These are phyloP conservation scores for Naganishia sp. DNA, from an alignment of 1,284 basidiomycete genomes.

Conservation along the genomic window DNA sequence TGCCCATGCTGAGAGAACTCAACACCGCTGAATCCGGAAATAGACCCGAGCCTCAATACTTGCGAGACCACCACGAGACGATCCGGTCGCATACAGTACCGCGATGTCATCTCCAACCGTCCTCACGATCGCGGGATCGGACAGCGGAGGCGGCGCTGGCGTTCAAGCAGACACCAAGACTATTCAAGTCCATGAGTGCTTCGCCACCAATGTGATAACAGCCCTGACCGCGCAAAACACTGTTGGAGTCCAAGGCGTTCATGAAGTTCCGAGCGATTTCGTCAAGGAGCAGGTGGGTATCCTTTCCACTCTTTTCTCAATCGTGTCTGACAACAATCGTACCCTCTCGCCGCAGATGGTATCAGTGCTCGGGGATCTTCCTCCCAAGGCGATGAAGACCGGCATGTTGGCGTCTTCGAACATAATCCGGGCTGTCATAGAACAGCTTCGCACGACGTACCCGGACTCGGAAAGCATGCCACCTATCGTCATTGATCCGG, in stretches of 20 bases:
- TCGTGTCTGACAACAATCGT: not conserved
- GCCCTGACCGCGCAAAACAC: slow-evolving; percentile 93
- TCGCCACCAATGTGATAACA: slow-evolving; percentile 83
- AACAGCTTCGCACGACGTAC: slow-evolving; percentile 39
- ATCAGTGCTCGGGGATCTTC: slow-evolving; percentile 73
- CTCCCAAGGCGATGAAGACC: slow-evolving; percentile 78
- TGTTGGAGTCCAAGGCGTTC: slow-evolving; percentile 72
- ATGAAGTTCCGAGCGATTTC: slow-evolving; percentile 67
- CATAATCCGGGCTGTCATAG: slow-evolving; percentile 54
- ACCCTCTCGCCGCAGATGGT: slow-evolving; percentile 60
- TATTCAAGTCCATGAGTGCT: slow-evolving; percentile 74
- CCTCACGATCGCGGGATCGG: slow-evolving; percentile 53
- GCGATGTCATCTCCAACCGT: slow-evolving; percentile 32
- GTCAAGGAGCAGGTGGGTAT: slow-evolving; percentile 66
- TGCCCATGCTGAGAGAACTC: too few species aligned
- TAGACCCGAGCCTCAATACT: too few species aligned
- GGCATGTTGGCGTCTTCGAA: slow-evolving; percentile 71
- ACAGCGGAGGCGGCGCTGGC: slow-evolving; percentile 84
- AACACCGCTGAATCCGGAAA: too few species aligned
- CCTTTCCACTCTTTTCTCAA: too few species aligned
- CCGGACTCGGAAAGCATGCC: slow-evolving; percentile 42
- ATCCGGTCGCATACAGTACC: not conserved
- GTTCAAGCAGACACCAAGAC: slow-evolving; percentile 87
- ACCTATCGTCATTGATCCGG: slow-evolving; percentile 78
- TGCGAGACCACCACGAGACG: not conserved